Base-by-base conservation (phyloP, 441 rosid genomes). In the Erodium texanum region DNA sequence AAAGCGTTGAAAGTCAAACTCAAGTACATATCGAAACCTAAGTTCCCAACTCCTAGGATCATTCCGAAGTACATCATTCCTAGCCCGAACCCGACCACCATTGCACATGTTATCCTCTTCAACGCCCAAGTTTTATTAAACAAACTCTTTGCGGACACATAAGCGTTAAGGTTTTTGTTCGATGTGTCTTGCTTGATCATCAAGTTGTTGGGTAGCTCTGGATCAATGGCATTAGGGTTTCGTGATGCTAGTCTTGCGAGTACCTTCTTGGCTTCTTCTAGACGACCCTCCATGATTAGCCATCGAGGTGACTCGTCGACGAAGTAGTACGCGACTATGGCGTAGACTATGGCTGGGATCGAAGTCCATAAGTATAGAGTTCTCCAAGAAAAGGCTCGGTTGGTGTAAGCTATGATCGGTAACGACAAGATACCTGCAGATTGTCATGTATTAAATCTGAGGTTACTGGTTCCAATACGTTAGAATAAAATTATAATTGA, bases 21-120 rank as follows among this genome's bases (percentile, higher is more conserved):
- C 50, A 83, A 65, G 71, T 89, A 89, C 7, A 86, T 79, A 69
- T 86, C 81, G 65, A 84, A 82, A 5, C 80, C 71, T 41, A 89
- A 74, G 67, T 83, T 80, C 8, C 84, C 87, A 3, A 89, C 82
- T 9, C 88, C 84, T 68, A 91, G 74, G 27, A 93, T 92, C 96
- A 91, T 86, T 11, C 93, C 96, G 32, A 86, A 91, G 34, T 87
- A 89, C 2, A 86, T 86, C 73, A 85, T 63, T 64, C 97, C 97
- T 5, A 74, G 74, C 5, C 96, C 96, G 62, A 85, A 78, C 36
- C 84, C 89, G 1, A 75, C 65, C 3, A 71, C 52, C 87, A 79
- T 82, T 0, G 80, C 79, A 0, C 77, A 75, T 0, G 72, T 66
- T 16, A 89, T 45, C 66, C 96, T 79, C 66, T 74, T 69, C 10